Conservation (phyloP, 2,329 filamentous ascomycete species). For the Alternaria rosae region DNA sequence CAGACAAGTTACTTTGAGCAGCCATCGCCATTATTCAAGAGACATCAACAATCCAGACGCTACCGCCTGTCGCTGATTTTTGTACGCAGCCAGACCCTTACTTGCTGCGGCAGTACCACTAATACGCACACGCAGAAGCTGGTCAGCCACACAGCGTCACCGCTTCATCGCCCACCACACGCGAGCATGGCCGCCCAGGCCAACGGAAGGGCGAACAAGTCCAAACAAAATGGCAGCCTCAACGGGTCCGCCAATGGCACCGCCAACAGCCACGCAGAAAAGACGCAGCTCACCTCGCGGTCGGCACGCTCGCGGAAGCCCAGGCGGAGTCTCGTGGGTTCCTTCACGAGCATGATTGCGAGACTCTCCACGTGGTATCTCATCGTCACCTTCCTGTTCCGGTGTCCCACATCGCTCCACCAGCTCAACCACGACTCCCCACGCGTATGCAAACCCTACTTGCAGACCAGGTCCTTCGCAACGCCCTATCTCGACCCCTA, state of each 20-base stretch:
- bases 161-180: slow-evolving; percentile 11
- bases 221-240: slow-evolving; percentile 37
- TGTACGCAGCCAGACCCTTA: slow-evolving; percentile 3
- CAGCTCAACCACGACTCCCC: slow-evolving; percentile 75
- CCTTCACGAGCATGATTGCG: slow-evolving; percentile 42
- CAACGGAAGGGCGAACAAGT: slow-evolving; percentile 49
- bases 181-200: slow-evolving; percentile 48
- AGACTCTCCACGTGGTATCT: slow-evolving; percentile 82
- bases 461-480: slow-evolving; percentile 70
- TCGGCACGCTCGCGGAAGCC: slow-evolving; percentile 24
- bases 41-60: slow-evolving; percentile 19
- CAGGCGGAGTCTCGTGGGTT: slow-evolving; percentile 32
- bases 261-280: slow-evolving; percentile 38
- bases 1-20: slow-evolving; percentile 13
- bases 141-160: slow-evolving; percentile 7
- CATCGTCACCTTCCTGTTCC: slow-evolving; percentile 80
- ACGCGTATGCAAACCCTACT: slow-evolving; percentile 81
- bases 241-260: slow-evolving; percentile 37
- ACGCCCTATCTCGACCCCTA: slow-evolving; percentile 82
- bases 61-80: slow-evolving; percentile 1
- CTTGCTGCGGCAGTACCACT: background rate
- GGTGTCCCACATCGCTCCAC: slow-evolving; percentile 76
- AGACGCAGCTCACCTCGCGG: slow-evolving; percentile 30
- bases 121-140: slow-evolving; percentile 2
- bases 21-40: slow-evolving; percentile 20